Evolutionary conservation across 164 flowering plant genomes (phyloP).

Genomic region (Kalanchoe fedtschenkoi): DNA sequence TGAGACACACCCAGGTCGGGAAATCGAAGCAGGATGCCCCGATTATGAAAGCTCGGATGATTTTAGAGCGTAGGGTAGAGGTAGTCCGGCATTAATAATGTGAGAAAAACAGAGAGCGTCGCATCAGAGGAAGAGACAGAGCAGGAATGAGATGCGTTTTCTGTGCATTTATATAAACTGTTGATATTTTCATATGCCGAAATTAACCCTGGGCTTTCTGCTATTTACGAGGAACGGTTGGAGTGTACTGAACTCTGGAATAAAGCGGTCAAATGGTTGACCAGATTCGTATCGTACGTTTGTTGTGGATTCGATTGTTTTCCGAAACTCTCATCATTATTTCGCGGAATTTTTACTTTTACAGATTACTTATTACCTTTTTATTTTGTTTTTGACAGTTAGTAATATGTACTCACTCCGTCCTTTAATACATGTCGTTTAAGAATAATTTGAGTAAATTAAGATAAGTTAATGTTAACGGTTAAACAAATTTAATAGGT

Average conservation of each 20-base stretch:
- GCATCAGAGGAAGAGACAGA: not conserved
- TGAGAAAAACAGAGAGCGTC: not conserved
- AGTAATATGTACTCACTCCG: too few species aligned
- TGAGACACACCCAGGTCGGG: not conserved
- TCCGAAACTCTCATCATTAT: conserved; percentile 1
- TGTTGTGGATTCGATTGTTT: conserved; percentile 12
- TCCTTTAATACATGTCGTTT: too few species aligned
- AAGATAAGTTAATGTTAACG: too few species aligned
- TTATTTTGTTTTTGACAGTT: not conserved
- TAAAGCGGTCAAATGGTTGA: conserved; percentile 31
- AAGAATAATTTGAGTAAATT: too few species aligned
- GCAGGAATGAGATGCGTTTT: not conserved
- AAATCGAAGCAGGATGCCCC: not conserved
- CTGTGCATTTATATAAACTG: not conserved
- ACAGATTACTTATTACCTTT: too few species aligned
- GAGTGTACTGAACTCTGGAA: not conserved
- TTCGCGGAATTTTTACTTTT: not conserved
- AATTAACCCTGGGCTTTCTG: not conserved
- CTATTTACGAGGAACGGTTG: not conserved
- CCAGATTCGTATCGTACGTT: conserved; percentile 24
- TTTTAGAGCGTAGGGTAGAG: not conserved
- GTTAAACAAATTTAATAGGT: too few species aligned
- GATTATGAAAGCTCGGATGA: not conserved
- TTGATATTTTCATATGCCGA: not conserved
- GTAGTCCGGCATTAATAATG: not conserved